Percentiles rank a stretch among this genome's conserved stretches.
Evolutionary conservation across 805 yeast species (phyloP).

Genomic region (Candida peoriensis): DNA sequence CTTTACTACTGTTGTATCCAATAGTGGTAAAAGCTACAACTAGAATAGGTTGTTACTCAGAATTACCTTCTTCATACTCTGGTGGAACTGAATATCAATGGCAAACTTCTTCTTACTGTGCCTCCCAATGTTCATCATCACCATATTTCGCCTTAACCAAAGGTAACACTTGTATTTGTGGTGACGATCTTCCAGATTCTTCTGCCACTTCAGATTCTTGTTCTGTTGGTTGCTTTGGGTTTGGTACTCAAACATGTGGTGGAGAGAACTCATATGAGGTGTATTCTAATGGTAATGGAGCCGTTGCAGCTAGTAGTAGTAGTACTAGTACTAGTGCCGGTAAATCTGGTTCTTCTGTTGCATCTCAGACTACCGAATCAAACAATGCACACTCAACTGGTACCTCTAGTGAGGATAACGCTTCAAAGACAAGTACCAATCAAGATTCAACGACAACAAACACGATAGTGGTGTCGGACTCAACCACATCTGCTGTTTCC

Average conservation of each 20-base stretch:
- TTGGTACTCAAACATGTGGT: constrained; percentile 56
- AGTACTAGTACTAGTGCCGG: constrained; percentile 1
- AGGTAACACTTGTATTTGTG: constrained; percentile 58
- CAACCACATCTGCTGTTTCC: constrained; percentile 22
- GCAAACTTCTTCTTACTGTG: constrained; percentile 50
- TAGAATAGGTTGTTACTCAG: constrained; percentile 16
- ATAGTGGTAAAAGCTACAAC: not conserved
- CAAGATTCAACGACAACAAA: constrained; percentile 19
- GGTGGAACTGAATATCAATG: constrained; percentile 35
- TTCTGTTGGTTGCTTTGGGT: constrained; percentile 49
- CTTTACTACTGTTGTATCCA: not conserved
- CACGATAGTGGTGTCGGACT: constrained; percentile 17
- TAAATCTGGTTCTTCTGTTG: not conserved
- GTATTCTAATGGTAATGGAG: constrained; percentile 30
- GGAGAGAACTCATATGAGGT: constrained; percentile 46
- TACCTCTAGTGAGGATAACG: constrained; percentile 19
- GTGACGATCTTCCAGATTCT: constrained; percentile 35
- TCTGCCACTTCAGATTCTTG: constrained; percentile 32
- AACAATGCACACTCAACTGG: constrained; percentile 29
- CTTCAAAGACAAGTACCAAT: constrained; percentile 15
- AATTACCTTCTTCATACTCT: constrained; percentile 17
- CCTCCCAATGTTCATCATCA: constrained; percentile 34
- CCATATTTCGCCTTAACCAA: constrained; percentile 41
- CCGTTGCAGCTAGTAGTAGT: constrained; percentile 4
- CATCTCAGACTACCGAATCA: constrained; percentile 8